Evolutionary conservation across 495 filamentous ascomycete genomes (phyloP).

Genomic region (Wilcoxina mikolae): DNA sequence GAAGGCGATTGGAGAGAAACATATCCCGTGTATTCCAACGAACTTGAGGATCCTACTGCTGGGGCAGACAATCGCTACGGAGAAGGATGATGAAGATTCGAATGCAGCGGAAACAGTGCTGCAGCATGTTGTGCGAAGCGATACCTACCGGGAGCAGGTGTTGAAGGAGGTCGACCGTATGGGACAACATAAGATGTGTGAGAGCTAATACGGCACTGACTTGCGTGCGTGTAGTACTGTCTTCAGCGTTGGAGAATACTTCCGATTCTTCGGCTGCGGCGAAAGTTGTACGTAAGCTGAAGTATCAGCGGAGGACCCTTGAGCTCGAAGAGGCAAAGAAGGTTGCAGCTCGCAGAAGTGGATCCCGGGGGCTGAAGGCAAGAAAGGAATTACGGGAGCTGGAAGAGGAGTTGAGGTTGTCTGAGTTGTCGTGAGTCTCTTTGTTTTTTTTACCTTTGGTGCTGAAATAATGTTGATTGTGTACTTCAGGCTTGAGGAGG

Average conservation of each 20-base stretch:
- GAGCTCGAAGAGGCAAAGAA: slow-evolving; percentile 53
- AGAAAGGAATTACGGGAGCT: slow-evolving; percentile 51
- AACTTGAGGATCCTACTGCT: slow-evolving; percentile 51
- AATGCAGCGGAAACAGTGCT: slow-evolving; percentile 38
- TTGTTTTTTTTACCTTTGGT: not conserved
- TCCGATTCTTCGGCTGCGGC: slow-evolving; percentile 43
- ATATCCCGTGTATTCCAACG: slow-evolving; percentile 64
- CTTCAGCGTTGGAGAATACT: slow-evolving; percentile 33
- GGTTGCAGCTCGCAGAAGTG: slow-evolving; percentile 56
- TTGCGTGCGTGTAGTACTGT: slow-evolving; percentile 30
- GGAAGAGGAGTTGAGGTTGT: slow-evolving; percentile 39
- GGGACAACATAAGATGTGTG: slow-evolving; percentile 8
- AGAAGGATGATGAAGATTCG: slow-evolving; percentile 5
- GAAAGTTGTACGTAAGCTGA: slow-evolving; percentile 43
- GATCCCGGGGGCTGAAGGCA: slow-evolving; percentile 54
- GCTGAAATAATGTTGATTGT: not conserved
- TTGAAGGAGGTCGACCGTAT: slow-evolving; percentile 43
- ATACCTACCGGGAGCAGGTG: slow-evolving; percentile 44
- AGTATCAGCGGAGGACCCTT: slow-evolving; percentile 43
- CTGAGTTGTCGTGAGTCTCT: not conserved
- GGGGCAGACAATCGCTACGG: slow-evolving; percentile 46
- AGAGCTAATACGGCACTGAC: not conserved
- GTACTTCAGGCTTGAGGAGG: not conserved
- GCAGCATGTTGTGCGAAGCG: slow-evolving; percentile 52
- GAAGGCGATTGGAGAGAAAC: slow-evolving; percentile 57